Percentiles rank a stretch among this genome's conserved stretches.
These are phyloP conservation scores for Penicillium sp. DNA, from an alignment of 2,329 filamentous ascomycete species.

Conservation along the genomic window DNA sequence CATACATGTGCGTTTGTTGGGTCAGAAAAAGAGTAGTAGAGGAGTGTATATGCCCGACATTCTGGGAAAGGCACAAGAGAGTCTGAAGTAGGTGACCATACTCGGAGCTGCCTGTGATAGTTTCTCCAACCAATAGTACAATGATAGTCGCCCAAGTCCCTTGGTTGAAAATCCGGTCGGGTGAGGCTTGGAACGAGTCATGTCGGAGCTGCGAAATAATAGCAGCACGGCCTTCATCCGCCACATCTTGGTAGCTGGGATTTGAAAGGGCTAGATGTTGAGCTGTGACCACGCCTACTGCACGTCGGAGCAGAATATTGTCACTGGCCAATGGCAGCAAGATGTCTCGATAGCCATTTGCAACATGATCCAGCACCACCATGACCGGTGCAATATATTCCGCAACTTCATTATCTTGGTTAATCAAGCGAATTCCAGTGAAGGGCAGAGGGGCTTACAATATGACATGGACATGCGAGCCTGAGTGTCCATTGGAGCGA, in stretches of 20 bases:
- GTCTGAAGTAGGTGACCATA: slow-evolving; percentile 22
- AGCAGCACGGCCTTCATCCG: slow-evolving; percentile 19
- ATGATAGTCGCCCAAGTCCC: slow-evolving; percentile 27
- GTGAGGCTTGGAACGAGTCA: slow-evolving; percentile 15
- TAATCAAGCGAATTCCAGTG: not conserved
- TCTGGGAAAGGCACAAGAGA: slow-evolving; percentile 17
- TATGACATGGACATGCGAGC: slow-evolving; percentile 22
- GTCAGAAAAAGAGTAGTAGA: slow-evolving; percentile 14
- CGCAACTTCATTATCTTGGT: slow-evolving; percentile 19
- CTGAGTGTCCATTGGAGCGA: slow-evolving; percentile 13
- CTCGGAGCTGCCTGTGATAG: slow-evolving; percentile 28
- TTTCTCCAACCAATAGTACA: slow-evolving; percentile 29
- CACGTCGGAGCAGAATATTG: slow-evolving; percentile 27
- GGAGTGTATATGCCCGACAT: slow-evolving; percentile 4
- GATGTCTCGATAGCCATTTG: slow-evolving; percentile 35
- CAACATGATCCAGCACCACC: slow-evolving; percentile 32
- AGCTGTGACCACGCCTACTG: slow-evolving; percentile 27
- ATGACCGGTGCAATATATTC: slow-evolving; percentile 33
- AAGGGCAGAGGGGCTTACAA: slow-evolving; percentile 10
- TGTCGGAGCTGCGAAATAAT: slow-evolving; percentile 21
- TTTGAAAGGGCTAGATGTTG: slow-evolving; percentile 25
- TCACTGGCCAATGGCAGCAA: slow-evolving; percentile 32
- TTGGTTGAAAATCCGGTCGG: slow-evolving; percentile 18
- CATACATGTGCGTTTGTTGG: slow-evolving; percentile 26
- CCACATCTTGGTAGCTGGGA: slow-evolving; percentile 10